phyloP scores from a whole-genome alignment of 1,284 basidiomycete genomes.

The Pseudomicrostroma phylloplanum region DNA sequence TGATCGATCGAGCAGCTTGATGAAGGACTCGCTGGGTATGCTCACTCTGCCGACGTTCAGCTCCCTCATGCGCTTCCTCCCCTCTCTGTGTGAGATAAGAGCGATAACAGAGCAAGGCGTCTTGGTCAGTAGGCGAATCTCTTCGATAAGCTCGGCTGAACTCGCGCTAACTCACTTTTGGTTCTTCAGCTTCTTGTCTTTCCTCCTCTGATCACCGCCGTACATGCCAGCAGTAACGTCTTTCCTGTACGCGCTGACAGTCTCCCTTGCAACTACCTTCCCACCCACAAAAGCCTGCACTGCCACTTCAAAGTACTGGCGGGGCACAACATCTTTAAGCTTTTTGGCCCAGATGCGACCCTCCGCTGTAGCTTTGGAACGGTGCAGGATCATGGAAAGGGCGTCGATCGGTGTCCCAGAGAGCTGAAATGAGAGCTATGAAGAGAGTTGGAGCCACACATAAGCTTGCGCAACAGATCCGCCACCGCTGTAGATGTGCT shows the following conservation, averaged over 20 bases:
- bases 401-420: conserved; percentile 42
- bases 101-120: background rate
- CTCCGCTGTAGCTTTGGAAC: conserved; percentile 32
- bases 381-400: conserved; percentile 41
- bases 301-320: conserved; percentile 81
- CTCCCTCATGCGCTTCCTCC: conserved; percentile 43
- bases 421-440: conserved; percentile 28
- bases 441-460: background rate
- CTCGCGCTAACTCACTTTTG: conserved; percentile 24
- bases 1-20: conserved; percentile 22
- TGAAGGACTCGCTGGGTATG: conserved; percentile 32
- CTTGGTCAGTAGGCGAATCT: conserved; percentile 20
- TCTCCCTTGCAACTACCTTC: conserved; percentile 83
- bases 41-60: conserved; percentile 42
- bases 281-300: conserved; percentile 63
- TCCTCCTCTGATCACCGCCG: conserved; percentile 61
- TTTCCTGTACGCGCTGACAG: conserved; percentile 52
- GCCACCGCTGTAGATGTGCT: background rate
- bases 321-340: conserved; percentile 58
- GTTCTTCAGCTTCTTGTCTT: conserved; percentile 9
- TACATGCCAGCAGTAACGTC: conserved; percentile 93
- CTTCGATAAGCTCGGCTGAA: conserved; percentile 42
- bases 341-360: conserved; percentile 39
- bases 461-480: background rate
- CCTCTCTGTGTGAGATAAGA: conserved; percentile 21